Evolutionary conservation across 768 basidiomycete species (phyloP).

Genomic region (Phlebiopsis flavidoalba): DNA sequence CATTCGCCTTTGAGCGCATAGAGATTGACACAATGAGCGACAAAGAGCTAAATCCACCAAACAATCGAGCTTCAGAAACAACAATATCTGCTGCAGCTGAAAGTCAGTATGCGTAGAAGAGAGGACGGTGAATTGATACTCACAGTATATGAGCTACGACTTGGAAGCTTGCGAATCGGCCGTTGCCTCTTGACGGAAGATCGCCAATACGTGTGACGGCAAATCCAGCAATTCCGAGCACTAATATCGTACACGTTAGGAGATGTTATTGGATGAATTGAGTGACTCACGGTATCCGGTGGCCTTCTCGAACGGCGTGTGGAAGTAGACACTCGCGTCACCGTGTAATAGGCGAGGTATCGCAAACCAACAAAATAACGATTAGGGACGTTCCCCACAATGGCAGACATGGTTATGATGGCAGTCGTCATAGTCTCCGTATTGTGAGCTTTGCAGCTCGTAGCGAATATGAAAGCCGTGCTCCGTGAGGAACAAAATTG

Average conservation of each 20-base stretch:
- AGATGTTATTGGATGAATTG: background rate
- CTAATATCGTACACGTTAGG: background rate
- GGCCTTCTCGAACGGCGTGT: slow-evolving; percentile 82
- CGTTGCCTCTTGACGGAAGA: background rate
- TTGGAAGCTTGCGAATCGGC: no score
- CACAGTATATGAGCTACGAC: no score
- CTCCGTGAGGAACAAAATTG: slow-evolving; percentile 71
- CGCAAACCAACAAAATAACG: slow-evolving; percentile 59
- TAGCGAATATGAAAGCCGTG: slow-evolving; percentile 61
- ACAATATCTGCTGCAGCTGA: no score
- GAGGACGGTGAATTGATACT: no score
- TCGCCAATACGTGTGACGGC: background rate
- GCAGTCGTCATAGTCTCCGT: slow-evolving; percentile 32
- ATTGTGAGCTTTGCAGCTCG: slow-evolving; percentile 4
- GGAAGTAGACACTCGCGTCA: slow-evolving; percentile 91
- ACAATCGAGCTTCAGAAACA: no score
- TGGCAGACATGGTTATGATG: slow-evolving; percentile 48
- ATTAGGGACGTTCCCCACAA: slow-evolving; percentile 38
- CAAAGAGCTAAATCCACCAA: no score
- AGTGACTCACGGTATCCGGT: slow-evolving; percentile 70
- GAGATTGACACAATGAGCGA: no score
- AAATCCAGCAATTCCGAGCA: slow-evolving; percentile 1
- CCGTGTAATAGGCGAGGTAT: slow-evolving; percentile 73
- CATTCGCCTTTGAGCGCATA: no score
- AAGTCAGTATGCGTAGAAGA: no score